phyloP scores from a whole-genome alignment of 371 early-diverging fungal genomes.

The Blakeslea trispora region DNA sequence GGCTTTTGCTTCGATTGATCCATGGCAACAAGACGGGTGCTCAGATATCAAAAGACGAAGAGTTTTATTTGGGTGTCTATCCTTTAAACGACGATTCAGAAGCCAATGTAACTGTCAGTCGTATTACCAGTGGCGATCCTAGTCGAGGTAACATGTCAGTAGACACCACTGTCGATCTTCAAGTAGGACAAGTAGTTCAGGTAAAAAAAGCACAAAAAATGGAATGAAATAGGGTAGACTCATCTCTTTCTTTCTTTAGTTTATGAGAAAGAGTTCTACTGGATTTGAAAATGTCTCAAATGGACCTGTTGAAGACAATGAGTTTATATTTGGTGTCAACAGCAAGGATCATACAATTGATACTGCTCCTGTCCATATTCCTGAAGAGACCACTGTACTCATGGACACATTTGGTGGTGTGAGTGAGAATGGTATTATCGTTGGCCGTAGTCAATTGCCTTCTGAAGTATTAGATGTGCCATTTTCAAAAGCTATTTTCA shows the following conservation, averaged over 20 bases:
- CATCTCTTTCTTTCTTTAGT: conserved; percentile 16
- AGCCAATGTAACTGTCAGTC: conserved; percentile 50
- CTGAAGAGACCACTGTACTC: conserved; percentile 9
- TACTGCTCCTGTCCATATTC: conserved; percentile 24
- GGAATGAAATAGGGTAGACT: too few relatives aligned
- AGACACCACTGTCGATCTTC: conserved; percentile 66
- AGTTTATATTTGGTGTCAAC: conserved; percentile 30
- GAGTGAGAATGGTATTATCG: conserved; percentile 59
- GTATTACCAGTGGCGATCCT: conserved; percentile 78
- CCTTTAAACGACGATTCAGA: conserved; percentile 20
- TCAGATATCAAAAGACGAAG: conserved; percentile 53
- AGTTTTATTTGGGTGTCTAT: conserved; percentile 56
- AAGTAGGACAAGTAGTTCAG: conserved; percentile 62
- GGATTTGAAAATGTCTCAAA: conserved; percentile 12
- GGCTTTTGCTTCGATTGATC: conserved; percentile 57
- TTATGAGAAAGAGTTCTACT: conserved; percentile 22
- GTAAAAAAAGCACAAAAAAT: conserved; percentile 28
- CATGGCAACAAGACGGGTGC: conserved; percentile 24
- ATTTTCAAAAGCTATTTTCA: conserved; percentile 33
- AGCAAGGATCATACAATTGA: conserved; percentile 42
- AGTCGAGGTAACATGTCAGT: conserved; percentile 74
- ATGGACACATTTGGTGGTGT: conserved; percentile 52
- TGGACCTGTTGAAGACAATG: conserved; percentile 27
- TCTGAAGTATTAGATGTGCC: conserved; percentile 47
- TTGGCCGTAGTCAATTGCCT: conserved; percentile 40